Percentiles rank a stretch among this genome's conserved stretches.
Conservation (phyloP, 257 asterid species). For the Anisodus acutangulus region DNA sequence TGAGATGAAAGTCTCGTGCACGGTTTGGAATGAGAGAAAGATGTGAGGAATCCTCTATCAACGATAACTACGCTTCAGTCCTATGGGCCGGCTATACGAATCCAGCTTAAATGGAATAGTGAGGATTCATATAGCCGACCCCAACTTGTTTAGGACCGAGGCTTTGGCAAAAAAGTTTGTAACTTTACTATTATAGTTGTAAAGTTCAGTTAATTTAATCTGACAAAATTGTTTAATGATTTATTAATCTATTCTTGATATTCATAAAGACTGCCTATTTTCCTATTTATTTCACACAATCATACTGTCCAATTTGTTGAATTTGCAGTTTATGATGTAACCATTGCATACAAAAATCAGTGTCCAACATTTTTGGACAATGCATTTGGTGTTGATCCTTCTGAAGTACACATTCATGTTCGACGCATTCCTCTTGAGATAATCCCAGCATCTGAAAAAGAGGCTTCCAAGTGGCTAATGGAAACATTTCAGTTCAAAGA, state of each 20-base stretch:
- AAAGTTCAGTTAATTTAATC: background rate
- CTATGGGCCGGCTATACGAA: background rate
- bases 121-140: background rate
- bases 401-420: slow-evolving; percentile 83
- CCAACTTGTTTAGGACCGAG: background rate
- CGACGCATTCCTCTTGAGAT: slow-evolving; percentile 55
- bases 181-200: background rate
- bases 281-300: background rate
- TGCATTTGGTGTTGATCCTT: slow-evolving; percentile 78
- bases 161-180: background rate
- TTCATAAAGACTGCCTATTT: background rate
- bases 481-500: slow-evolving; percentile 67
- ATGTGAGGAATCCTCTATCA: no score
- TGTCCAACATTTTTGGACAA: slow-evolving; percentile 87
- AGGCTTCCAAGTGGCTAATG: slow-evolving; percentile 65
- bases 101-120: background rate
- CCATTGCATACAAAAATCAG: slow-evolving; percentile 69
- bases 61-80: background rate
- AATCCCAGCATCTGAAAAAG: slow-evolving; percentile 59
- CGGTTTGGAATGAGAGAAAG: no score
- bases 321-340: slow-evolving; percentile 81
- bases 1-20: no score
- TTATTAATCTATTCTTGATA: background rate
- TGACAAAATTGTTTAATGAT: background rate
- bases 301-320: background rate